These are phyloP conservation scores for Alternaria sp. DNA, from an alignment of 2,329 filamentous ascomycete genomes.

Conservation along the genomic window DNA sequence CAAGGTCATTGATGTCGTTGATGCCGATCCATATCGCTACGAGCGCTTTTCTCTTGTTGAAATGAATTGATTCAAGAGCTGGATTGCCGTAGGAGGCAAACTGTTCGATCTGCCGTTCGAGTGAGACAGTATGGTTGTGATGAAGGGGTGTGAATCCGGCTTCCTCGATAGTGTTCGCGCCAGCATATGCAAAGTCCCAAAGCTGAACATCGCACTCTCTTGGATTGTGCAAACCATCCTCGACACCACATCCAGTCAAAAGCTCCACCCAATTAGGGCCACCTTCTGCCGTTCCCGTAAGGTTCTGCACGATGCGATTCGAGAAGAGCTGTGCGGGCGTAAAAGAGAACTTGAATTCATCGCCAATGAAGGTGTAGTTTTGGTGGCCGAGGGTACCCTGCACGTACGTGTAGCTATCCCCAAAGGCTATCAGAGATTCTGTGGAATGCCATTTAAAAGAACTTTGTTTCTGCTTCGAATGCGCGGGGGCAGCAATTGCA, in stretches of 20 bases:
- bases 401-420: constrained; percentile 61
- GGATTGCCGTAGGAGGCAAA: constrained; percentile 55
- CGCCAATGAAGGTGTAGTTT: constrained; percentile 63
- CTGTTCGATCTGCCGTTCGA: constrained; percentile 59
- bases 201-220: constrained; percentile 55
- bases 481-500: constrained; percentile 5
- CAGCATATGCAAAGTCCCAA: constrained; percentile 65
- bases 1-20: constrained; percentile 62
- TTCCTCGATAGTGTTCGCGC: constrained; percentile 56
- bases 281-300: constrained; percentile 55
- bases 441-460: constrained; percentile 26
- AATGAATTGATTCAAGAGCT: constrained; percentile 38
- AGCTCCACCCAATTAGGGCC: constrained; percentile 63
- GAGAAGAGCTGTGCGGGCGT: constrained; percentile 53
- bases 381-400: constrained; percentile 60
- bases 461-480: neutral
- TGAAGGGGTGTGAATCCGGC: constrained; percentile 53
- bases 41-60: constrained; percentile 50
- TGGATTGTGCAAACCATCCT: constrained; percentile 53
- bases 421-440: constrained; percentile 52
- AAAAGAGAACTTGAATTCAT: constrained; percentile 56
- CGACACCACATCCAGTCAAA: constrained; percentile 58
- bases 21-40: constrained; percentile 63
- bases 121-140: constrained; percentile 57
- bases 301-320: constrained; percentile 60